Evolutionary conservation across 345 rosid genomes (phyloP).

Genomic region (Nasturtium officinale): DNA sequence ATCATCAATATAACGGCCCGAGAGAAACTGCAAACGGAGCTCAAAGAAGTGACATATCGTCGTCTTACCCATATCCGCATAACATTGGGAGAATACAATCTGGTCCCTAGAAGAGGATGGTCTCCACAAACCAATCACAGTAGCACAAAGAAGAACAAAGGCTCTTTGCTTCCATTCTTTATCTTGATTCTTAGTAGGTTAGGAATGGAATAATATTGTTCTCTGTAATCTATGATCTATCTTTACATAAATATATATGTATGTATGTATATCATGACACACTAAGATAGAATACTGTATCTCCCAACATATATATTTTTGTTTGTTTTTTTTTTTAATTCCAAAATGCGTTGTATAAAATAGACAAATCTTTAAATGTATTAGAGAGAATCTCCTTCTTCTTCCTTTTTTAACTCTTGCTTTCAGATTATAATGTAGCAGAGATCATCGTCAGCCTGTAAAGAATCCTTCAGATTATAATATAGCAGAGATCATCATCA

Average conservation of each 20-base stretch:
- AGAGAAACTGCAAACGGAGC: conserved; percentile 54
- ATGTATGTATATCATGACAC: conserved; percentile 21
- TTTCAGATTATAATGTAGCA: not conserved
- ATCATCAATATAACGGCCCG: conserved; percentile 49
- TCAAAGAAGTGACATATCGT: conserved; percentile 50
- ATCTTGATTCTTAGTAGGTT: conserved; percentile 37
- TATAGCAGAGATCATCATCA: too few relatives aligned
- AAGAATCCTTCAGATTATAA: too few relatives aligned
- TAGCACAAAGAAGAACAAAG: conserved; percentile 7
- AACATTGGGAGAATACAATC: conserved; percentile 70
- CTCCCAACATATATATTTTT: conserved; percentile 14
- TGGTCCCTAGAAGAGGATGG: conserved; percentile 57
- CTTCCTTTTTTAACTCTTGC: not conserved
- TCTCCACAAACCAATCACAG: conserved; percentile 16
- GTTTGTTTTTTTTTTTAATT: conserved; percentile 8
- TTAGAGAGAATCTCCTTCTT: not conserved
- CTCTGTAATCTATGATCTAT: conserved; percentile 28
- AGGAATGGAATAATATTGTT: conserved; percentile 33
- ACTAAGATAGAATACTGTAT: conserved; percentile 20
- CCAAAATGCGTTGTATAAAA: conserved; percentile 19
- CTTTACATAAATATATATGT: not conserved
- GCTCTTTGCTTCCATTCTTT: conserved; percentile 29
- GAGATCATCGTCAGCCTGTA: too few relatives aligned
- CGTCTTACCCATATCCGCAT: conserved; percentile 66
- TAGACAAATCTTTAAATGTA: conserved; percentile 16